Evolutionary conservation across 495 filamentous ascomycete genomes (phyloP).

Genomic region (Lepidopterella palustris): DNA sequence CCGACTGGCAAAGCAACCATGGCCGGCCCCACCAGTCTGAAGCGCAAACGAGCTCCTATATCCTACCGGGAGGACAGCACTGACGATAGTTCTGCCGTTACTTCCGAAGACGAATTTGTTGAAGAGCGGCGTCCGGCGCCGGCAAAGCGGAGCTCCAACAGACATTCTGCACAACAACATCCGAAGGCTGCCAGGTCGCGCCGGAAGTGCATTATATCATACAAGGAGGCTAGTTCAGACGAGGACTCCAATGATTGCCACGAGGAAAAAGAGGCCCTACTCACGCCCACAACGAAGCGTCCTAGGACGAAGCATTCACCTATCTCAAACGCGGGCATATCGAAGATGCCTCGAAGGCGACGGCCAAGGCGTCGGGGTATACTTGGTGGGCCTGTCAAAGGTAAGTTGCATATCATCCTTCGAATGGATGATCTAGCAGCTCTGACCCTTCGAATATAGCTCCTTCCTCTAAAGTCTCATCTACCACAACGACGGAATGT

Average conservation of each 20-base stretch:
- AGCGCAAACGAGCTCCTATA: slow-evolving; percentile 23
- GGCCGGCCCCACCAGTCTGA: slow-evolving; percentile 8
- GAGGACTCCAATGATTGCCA: slow-evolving; percentile 7
- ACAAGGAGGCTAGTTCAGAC: slow-evolving; percentile 17
- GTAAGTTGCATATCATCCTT: neutral
- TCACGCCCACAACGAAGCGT: neutral
- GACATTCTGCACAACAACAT: neutral
- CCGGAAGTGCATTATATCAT: slow-evolving; percentile 7
- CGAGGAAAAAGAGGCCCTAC: slow-evolving; percentile 1
- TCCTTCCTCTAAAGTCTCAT: neutral
- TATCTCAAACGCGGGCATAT: neutral
- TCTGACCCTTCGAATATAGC: neutral
- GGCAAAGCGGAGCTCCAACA: neutral
- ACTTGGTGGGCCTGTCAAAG: neutral
- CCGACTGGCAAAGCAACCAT: slow-evolving; percentile 7
- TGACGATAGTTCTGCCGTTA: slow-evolving; percentile 10
- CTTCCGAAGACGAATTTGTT: slow-evolving; percentile 2
- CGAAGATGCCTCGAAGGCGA: neutral
- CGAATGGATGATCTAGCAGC: neutral
- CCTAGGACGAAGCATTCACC: neutral
- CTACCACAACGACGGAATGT: neutral
- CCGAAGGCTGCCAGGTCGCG: neutral
- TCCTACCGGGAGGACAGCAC: slow-evolving; percentile 25
- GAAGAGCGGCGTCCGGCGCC: neutral
- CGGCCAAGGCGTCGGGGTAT: neutral